Evolutionary conservation across 441 rosid species (phyloP), one percentile per base, ranked within the genome.

Genomic region (Viola pubescens): DNA sequence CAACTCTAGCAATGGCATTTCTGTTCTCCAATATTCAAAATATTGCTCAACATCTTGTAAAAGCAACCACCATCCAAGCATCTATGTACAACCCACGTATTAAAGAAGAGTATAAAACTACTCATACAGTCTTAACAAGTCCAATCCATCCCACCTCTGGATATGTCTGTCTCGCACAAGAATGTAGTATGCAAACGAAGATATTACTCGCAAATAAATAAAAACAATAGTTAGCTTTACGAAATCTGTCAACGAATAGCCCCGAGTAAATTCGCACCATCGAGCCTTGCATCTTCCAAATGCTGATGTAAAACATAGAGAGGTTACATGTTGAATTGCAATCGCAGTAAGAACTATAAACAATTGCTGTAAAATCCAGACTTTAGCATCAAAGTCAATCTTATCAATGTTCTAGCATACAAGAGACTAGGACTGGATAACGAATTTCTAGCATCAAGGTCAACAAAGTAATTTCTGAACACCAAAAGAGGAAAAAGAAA

Each of bases 201-300:
- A 3, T 49, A 1, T 46, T 48, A 49, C 11, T 34, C 38, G 34
- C 64, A 9, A 44, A 47, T 4, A 11, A 5, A 5, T 46, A 11
- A 61, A 6, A 8, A 2, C 8, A 11, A 44, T 5, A 52, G 12
- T 39, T 45, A 59, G 9, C 52, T 41, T 52, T 12, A n/a, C 48
- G n/a, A 56, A 70, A 59, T 26, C 3, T 5, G 56, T 78, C 67
- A 91, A 68, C 98, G 75, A 59, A 87, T 79, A 59, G 89, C 89
- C 64, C 88, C 96, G 16, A 78, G 77, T 78, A 88, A 65, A 70
- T 86, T 91, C 50, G 96, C 96, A 4, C 96, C 98, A 40, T 87
- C 98, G 16, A 91, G 94, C 81, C 58, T 91, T 45, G 95, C 86
- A 57, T 88, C 94, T 76, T 91, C 91, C 84, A 88, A 71, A 58